Conservation (phyloP, 331 rosid species). For the Rosa hybrid region DNA sequence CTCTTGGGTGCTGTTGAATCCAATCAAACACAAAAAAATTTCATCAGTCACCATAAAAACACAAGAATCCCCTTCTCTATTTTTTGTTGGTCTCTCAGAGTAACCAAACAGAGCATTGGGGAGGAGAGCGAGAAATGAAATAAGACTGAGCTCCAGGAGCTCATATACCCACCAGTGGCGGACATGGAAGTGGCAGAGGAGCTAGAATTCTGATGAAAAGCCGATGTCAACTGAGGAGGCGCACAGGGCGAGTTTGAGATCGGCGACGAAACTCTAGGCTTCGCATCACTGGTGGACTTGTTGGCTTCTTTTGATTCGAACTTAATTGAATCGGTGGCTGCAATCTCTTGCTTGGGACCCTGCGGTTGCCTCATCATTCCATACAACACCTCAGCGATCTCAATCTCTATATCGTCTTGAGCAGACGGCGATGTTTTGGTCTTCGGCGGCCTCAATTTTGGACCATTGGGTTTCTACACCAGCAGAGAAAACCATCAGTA, state of each 20-base stretch:
- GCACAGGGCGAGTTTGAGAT: constrained; percentile 58
- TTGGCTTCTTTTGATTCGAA: constrained; percentile 52
- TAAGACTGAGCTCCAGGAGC: constrained; percentile 18
- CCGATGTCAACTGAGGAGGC: constrained; percentile 29
- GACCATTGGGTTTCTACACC: constrained; percentile 75
- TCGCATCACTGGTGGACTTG: constrained; percentile 57
- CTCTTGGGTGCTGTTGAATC: constrained; percentile 75
- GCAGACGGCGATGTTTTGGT: constrained; percentile 55
- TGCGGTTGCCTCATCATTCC: constrained; percentile 95
- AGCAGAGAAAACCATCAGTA: constrained; percentile 32
- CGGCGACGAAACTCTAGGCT: constrained; percentile 84
- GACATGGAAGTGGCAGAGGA: constrained; percentile 53
- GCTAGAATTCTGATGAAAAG: constrained; percentile 63
- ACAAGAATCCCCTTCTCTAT: background rate
- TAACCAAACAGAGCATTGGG: constrained; percentile 29
- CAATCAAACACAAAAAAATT: constrained; percentile 3
- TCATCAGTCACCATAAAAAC: constrained; percentile 11
- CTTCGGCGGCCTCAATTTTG: constrained; percentile 74
- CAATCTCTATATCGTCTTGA: constrained; percentile 96
- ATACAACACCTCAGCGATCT: constrained; percentile 92
- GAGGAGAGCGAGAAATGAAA: constrained; percentile 15
- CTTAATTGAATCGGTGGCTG: constrained; percentile 51
- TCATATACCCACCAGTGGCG: constrained; percentile 68
- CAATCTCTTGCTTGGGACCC: constrained; percentile 73
- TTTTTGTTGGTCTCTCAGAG: background rate